Base-by-base conservation (phyloP, 2,329 filamentous ascomycete species). In the Sporothrix inflata region DNA sequence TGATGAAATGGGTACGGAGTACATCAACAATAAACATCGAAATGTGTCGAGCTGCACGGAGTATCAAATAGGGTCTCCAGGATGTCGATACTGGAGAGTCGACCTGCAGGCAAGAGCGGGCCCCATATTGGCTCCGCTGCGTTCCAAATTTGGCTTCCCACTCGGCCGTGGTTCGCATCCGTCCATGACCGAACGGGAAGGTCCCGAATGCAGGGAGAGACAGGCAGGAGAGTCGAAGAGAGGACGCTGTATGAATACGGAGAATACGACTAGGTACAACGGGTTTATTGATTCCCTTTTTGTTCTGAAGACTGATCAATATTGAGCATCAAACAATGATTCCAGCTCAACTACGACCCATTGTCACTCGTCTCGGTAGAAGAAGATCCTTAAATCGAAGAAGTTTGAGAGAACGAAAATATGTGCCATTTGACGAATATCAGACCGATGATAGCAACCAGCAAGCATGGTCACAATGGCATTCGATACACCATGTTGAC, bases 81-180 rank as follows among this genome's bases (percentile, higher is more conserved):
- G 11, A 30, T 55, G 53, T 55, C 24, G 24, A 34, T 16, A 3
- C 9, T 55, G 11, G 6, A 55, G 30, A 34, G 30, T 34, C 24
- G 16, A 27, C 4, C 24, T 55, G 53, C 53, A 55, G 53, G 53
- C 24, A 24, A 24, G 27, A 55, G 24, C 24, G 53, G 19, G 19
- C 19, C 30, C n/a, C 19, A 61, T 16, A 16, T 30, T 16, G 53
- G 21, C 53, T 55, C 51, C 51, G 51, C 51, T 14, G 51, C 55
- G 16, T 21, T 40, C 55, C 55, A 21, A n/a, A 40, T 61, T 61
- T 40, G 55, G 55, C 55, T 40, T 61, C 30, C 55, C 30, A 38
- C 57, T 61, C 57, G 57, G 57, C 57, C 57, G 57, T 61, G 57
- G 16, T 40, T 61, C 30, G 57, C 57, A 61, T 61, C 57, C 30